Conservation (phyloP, 768 basidiomycete genomes). For the Lentinula raphanica region DNA sequence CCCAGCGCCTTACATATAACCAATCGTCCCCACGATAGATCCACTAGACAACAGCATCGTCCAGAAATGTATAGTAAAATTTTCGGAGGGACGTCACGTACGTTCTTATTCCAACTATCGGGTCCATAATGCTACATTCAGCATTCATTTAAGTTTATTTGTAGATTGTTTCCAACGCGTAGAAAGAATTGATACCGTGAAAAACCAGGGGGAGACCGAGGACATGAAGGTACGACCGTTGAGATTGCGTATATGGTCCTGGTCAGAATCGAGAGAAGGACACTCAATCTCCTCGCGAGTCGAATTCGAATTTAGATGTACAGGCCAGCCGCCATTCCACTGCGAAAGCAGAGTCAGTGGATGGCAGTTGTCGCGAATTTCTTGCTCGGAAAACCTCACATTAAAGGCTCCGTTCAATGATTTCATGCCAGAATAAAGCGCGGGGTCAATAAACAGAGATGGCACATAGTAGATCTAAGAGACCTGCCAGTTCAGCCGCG, state of each 20-base stretch:
- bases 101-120: slow-evolving; percentile 41
- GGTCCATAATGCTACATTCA: slow-evolving; percentile 34
- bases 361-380: not conserved
- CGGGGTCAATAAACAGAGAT: slow-evolving; percentile 44
- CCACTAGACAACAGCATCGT: slow-evolving; percentile 20
- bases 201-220: slow-evolving; percentile 52
- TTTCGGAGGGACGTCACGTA: not conserved
- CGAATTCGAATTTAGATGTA: slow-evolving; percentile 15
- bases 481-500: not conserved
- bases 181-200: slow-evolving; percentile 26
- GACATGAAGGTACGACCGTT: slow-evolving; percentile 18
- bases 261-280: slow-evolving; percentile 18
- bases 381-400: slow-evolving; percentile 20
- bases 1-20: slow-evolving; percentile 50
- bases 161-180: not conserved
- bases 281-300: slow-evolving; percentile 18
- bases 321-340: slow-evolving; percentile 42
- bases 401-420: slow-evolving; percentile 45
- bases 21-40: slow-evolving; percentile 48
- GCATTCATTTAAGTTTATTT: not conserved
- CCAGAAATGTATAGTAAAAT: not conserved
- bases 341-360: slow-evolving; percentile 10
- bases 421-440: slow-evolving; percentile 28
- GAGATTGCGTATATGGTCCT: slow-evolving; percentile 11
- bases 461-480: slow-evolving; percentile 44